These are phyloP conservation scores for Zygoascus ofunaensis DNA, from an alignment of 805 yeast genomes.

Conservation along the genomic window DNA sequence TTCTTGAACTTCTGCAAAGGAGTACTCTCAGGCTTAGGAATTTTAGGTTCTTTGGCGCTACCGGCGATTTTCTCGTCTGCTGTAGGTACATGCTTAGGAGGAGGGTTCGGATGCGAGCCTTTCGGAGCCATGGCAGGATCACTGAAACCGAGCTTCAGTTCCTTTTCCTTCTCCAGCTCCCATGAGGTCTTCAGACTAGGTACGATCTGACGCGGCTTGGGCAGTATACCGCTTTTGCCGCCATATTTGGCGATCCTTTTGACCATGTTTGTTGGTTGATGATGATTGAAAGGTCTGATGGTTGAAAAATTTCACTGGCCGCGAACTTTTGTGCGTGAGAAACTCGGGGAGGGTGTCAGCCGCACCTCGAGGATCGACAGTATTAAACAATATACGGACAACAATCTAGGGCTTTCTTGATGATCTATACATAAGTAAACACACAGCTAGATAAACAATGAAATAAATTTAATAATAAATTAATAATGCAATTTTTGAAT, in stretches of 20 bases:
- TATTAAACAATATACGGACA: no score
- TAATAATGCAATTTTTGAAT: background rate
- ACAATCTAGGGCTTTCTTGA: no score
- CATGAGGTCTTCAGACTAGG: slow-evolving; percentile 38
- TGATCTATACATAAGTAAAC: no score
- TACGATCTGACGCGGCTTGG: slow-evolving; percentile 65
- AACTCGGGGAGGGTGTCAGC: no score
- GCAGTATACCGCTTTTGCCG: slow-evolving; percentile 72
- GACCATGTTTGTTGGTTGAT: slow-evolving; percentile 31
- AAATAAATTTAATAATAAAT: no score
- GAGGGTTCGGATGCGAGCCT: slow-evolving; percentile 45
- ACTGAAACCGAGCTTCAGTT: slow-evolving; percentile 61
- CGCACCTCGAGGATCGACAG: no score
- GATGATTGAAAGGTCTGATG: background rate
- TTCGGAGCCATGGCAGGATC: slow-evolving; percentile 55
- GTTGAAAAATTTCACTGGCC: slow-evolving; percentile 1
- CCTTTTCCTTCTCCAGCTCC: slow-evolving; percentile 32
- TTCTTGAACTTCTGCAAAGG: slow-evolving; percentile 37
- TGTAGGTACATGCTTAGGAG: slow-evolving; percentile 41
- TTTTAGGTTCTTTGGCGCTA: slow-evolving; percentile 42
- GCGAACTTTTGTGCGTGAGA: no score
- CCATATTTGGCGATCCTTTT: slow-evolving; percentile 40
- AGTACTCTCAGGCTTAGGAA: slow-evolving; percentile 17
- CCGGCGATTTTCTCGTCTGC: slow-evolving; percentile 50
- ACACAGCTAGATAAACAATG: no score